phyloP scores from a whole-genome alignment of 345 rosid genomes.

The Ceriops decandra region DNA sequence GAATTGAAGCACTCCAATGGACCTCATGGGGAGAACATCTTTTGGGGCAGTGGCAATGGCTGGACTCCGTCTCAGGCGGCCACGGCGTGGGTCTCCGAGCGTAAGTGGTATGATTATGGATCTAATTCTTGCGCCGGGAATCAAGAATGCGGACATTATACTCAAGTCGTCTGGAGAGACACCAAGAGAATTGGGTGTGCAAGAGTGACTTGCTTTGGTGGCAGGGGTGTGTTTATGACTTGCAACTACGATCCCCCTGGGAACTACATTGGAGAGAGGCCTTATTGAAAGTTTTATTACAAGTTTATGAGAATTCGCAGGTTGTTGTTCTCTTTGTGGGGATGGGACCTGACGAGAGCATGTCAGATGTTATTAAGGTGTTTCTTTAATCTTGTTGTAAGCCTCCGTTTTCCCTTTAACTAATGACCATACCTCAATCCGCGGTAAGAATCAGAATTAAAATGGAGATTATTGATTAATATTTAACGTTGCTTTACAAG shows the following conservation, averaged over 20 bases:
- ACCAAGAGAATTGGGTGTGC: conserved; percentile 73
- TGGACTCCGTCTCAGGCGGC: conserved; percentile 74
- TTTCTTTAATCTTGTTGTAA: too few species aligned
- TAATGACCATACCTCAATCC: too few species aligned
- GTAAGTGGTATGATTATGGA: conserved; percentile 45
- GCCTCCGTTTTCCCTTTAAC: too few species aligned
- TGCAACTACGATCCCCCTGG: conserved; percentile 98
- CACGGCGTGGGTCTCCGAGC: conserved; percentile 63
- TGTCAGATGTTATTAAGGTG: not conserved
- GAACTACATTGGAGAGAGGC: conserved; percentile 79
- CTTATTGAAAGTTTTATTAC: conserved; percentile 40
- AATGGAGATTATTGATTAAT: too few species aligned
- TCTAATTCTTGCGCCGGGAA: conserved; percentile 52
- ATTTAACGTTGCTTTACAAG: too few species aligned
- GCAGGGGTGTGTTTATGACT: conserved; percentile 70
- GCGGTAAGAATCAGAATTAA: too few species aligned
- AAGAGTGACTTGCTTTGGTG: conserved; percentile 42
- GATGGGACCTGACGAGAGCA: too few species aligned
- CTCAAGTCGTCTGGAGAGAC: conserved; percentile 77
- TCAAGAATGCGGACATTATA: conserved; percentile 82
- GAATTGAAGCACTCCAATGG: conserved; percentile 69
- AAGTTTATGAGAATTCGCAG: not conserved
- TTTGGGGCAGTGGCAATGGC: conserved; percentile 84
- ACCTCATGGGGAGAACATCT: conserved; percentile 83
- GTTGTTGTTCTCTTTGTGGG: not conserved